phyloP scores from a whole-genome alignment of 352 stramenopile genomes.

The Phytophthora sp. region DNA sequence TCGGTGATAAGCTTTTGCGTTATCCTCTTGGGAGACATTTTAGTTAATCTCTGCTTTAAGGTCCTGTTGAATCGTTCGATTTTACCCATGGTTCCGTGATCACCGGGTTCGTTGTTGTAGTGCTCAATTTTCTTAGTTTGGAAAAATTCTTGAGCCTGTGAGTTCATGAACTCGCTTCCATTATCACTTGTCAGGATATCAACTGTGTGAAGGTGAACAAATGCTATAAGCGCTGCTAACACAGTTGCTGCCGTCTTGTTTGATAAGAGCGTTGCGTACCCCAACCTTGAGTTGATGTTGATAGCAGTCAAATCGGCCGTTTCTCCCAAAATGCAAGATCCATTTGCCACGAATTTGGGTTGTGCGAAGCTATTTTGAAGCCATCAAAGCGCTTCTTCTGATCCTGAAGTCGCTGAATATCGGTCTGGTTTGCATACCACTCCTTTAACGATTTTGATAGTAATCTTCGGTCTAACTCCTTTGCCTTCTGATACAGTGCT shows the following conservation, averaged over 20 bases:
- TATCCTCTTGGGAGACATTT: slow-evolving; percentile 13
- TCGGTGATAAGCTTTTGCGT: slow-evolving; percentile 30
- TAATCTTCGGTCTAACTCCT: too few relatives aligned
- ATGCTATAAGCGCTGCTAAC: slow-evolving; percentile 28
- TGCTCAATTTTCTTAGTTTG: slow-evolving; percentile 41
- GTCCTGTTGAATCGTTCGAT: slow-evolving; percentile 54
- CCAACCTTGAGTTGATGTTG: slow-evolving; percentile 44
- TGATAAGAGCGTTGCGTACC: slow-evolving; percentile 36
- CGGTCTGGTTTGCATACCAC: too few relatives aligned
- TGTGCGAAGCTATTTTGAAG: too few relatives aligned
- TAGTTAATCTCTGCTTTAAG: slow-evolving; percentile 39
- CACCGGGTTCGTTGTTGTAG: slow-evolving; percentile 44
- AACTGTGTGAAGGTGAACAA: too few relatives aligned
- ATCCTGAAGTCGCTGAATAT: too few relatives aligned
- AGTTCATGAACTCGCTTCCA: slow-evolving; percentile 44
- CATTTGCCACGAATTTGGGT: too few relatives aligned
- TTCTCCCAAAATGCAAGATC: slow-evolving; percentile 32
- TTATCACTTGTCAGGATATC: slow-evolving; percentile 53
- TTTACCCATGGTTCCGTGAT: slow-evolving; percentile 49
- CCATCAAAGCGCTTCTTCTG: too few relatives aligned
- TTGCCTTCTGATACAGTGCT: too few relatives aligned
- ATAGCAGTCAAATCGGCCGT: slow-evolving; percentile 24
- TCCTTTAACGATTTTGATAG: too few relatives aligned
- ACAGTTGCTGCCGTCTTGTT: slow-evolving; percentile 38
- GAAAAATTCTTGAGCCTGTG: slow-evolving; percentile 27